Evolutionary conservation across 352 stramenopile genomes (phyloP), one percentile per base, ranked within the genome.

Genomic region (Peronospora farinosa): DNA sequence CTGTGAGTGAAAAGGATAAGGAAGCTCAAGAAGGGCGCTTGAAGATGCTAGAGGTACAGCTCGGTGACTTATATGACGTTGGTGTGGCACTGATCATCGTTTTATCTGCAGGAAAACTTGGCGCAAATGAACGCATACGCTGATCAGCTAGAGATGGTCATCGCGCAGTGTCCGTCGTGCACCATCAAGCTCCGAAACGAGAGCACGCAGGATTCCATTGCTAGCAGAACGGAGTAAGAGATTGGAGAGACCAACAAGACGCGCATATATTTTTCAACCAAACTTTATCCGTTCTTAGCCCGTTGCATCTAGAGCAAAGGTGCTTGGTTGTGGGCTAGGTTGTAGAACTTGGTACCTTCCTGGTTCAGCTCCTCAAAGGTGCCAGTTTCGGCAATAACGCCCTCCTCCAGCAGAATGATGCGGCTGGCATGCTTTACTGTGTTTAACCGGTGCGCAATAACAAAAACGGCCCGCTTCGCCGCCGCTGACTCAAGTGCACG

Each of bases 401-500:
- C 82, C n/a, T 91, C 56, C 28, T 94, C 75, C 2, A 96, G 52
- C 45, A 95, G 47, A 52, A 88, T 79, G 61, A 96, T 90, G 19
- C 78, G 76, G 54, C 86, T 83, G 10, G 78, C 80, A 33, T 88
- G 74, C 60, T 85, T 81, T 49, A 96, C 92, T 16, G 84, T 95
- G 60, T 85, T 83, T 42, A 95, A 54, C 25, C 84, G 74, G 57
- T 94, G 84, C 2, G 84, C 84, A 57, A 94, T 91, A 49, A 92
- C 78, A 51, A 92, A 86, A 44, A 90, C 79, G 0, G 79, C 87
- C 41, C 74, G 68, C 52, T 89, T 84, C 38, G 87, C 55, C 9
- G 78, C 60, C 7, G 79, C 74, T 2, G 69, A 72, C 19, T 87
- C 64, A 12, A 89, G 58, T 7, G 80, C 75, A 42, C 75, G 71